Percentiles rank a stretch among this genome's conserved stretches.
Conservation (phyloP, 73 alveolate genomes). For the Tetrahymena thermophila region DNA sequence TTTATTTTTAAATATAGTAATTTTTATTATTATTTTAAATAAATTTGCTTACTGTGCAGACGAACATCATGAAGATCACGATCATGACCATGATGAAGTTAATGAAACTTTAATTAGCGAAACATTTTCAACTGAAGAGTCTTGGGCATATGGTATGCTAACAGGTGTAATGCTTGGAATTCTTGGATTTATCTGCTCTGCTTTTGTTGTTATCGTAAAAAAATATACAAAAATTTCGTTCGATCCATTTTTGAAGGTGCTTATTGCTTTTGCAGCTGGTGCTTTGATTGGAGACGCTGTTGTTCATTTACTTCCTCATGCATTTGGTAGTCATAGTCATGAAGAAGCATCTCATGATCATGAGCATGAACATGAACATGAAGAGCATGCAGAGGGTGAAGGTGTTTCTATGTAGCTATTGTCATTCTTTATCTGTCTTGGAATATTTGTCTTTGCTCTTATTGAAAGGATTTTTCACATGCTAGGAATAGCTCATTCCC, state of each 20-base stretch:
- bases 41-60: neutral
- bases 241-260: neutral
- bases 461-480: neutral
- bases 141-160: conserved; percentile 39
- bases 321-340: conserved; percentile 14
- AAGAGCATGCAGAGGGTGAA: neutral
- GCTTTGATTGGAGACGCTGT: conserved; percentile 39
- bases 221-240: neutral
- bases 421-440: neutral
- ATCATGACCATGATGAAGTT: neutral
- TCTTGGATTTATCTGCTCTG: conserved; percentile 25
- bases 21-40: neutral
- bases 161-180: conserved; percentile 10
- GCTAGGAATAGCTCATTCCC: neutral
- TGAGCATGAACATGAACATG: neutral
- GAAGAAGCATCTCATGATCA: neutral
- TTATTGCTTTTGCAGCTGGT: conserved; percentile 34
- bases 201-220: neutral
- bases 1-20: neutral
- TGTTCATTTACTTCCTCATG: conserved; percentile 34
- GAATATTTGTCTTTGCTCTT: neutral
- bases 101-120: neutral
- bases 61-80: neutral
- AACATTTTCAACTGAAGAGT: neutral
- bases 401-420: neutral